A percentile compares a stretch with the other conserved stretches of the same genome.
Evolutionary conservation across 371 early-diverging fungal species (phyloP).

Genomic region (Haplosporangium sp.): DNA sequence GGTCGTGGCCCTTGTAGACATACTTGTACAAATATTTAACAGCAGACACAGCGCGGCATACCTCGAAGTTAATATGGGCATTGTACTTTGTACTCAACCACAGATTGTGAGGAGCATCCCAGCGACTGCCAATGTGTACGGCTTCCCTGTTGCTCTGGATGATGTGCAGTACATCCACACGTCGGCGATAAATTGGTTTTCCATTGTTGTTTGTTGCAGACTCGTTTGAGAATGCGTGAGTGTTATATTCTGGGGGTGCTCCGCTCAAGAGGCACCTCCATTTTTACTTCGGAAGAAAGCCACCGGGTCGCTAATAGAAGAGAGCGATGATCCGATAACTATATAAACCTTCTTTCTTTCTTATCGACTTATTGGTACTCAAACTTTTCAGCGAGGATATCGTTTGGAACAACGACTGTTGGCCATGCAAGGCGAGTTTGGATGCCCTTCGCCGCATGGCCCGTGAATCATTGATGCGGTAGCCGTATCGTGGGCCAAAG

Average conservation of each 20-base stretch:
- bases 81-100: conserved; percentile 53
- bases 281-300: too few species aligned
- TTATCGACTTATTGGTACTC: too few species aligned
- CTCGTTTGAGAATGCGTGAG: conserved; percentile 12
- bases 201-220: conserved; percentile 28
- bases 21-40: conserved; percentile 58
- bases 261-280: too few species aligned
- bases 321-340: too few species aligned
- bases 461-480: conserved; percentile 53
- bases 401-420: conserved; percentile 37
- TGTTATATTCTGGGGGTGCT: too few species aligned
- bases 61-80: conserved; percentile 57
- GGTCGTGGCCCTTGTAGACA: conserved; percentile 53
- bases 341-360: too few species aligned
- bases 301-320: too few species aligned
- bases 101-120: conserved; percentile 52
- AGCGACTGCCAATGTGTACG: too few species aligned
- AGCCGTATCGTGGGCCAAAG: conserved; percentile 45
- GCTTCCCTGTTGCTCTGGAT: background rate
- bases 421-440: conserved; percentile 47
- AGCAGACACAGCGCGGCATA: conserved; percentile 33
- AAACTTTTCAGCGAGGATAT: conserved; percentile 43
- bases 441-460: conserved; percentile 41
- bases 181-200: conserved; percentile 26
- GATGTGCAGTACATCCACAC: background rate